Base-by-base conservation (phyloP, 2,329 filamentous ascomycete species). In the Hirsutella rhossiliensis region DNA sequence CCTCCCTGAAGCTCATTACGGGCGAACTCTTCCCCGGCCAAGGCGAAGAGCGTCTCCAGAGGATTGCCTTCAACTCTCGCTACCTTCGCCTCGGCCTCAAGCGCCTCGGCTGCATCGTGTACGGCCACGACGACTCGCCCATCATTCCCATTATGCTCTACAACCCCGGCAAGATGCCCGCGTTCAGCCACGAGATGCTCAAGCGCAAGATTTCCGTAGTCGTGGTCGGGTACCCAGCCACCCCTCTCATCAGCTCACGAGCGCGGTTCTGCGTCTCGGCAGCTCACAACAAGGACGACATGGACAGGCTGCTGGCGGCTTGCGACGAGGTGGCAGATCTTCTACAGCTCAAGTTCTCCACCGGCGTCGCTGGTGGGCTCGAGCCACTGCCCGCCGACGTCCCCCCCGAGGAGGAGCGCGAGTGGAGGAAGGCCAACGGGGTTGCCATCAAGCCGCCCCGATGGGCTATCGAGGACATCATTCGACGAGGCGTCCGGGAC, bases 141-240 rank as follows among this genome's bases (percentile, higher is more conserved):
- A 97, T 98, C 55, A 88, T 98, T 54, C 92, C 92, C 43, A 65
- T 98, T 52, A 77, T 95, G 58, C 80, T 98, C 27, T 98, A 96
- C 73, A 87, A 97, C 67, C 92, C 92, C n/a, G 92, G 87, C 56
- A 98, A 98, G 70, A 96, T 98, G 74, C 86, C 90, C 5, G 90
- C 92, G 47, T 98, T 98, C 66, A 96, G 88, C 41, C 92, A 95
- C 61, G 92, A 97, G 64, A 97, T 98, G 92, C 78, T 97, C 48
- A 87, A 86, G 68, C 87, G 92, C 59, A 97, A 96, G 66, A 97
- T 98, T 54, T 92, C 90, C 0, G 87, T 97, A 42, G 92, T 98
- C 34, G 87, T 98, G 39, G 92, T 98, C 48, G 92, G 90, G 43
- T 98, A 98, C 61, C 92, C 92, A 6, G 92, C 90, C 9, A 98